A percentile compares a stretch with the other conserved stretches of the same genome.
These are phyloP conservation scores for Chlorella variabilis DNA, from an alignment of 163 green algal species.

Conservation along the genomic window DNA sequence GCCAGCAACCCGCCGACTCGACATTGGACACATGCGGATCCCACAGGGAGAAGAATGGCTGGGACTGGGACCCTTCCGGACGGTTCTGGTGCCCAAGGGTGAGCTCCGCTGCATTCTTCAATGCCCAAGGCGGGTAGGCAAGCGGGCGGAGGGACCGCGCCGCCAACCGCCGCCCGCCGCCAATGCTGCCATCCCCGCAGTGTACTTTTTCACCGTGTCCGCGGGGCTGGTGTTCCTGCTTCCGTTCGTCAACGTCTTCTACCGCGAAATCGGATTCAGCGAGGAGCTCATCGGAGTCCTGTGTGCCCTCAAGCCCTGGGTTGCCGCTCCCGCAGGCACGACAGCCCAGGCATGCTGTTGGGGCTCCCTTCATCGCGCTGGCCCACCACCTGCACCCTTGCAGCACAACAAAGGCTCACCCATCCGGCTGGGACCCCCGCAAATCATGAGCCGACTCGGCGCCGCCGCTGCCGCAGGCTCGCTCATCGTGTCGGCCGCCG, in stretches of 20 bases:
- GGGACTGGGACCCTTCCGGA: not conserved
- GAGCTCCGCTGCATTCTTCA: not conserved
- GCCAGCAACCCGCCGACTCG: no score
- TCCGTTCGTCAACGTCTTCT: constrained; percentile 54
- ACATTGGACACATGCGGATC: no score
- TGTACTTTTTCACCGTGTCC: constrained; percentile 48
- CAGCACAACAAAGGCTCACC: no score
- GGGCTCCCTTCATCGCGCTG: no score
- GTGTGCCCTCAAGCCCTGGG: constrained; percentile 44
- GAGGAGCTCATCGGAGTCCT: constrained; percentile 53
- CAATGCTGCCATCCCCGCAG: not conserved
- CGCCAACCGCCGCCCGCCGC: no score
- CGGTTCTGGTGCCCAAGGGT: not conserved
- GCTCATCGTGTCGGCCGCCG: constrained; percentile 38
- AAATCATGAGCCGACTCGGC: no score
- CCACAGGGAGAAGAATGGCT: no score
- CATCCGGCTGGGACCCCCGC: no score
- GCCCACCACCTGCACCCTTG: no score
- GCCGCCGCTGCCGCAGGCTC: constrained; percentile 20
- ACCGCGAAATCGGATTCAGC: constrained; percentile 37
- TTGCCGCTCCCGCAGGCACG: constrained; percentile 37
- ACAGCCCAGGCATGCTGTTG: no score
- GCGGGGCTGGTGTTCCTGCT: constrained; percentile 47
- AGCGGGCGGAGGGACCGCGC: no score
- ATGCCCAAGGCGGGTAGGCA: not conserved